Evolutionary conservation across 78 protist genomes (phyloP), one percentile per base, ranked within the genome.

Genomic region (Corallochytrium limacisporum): DNA sequence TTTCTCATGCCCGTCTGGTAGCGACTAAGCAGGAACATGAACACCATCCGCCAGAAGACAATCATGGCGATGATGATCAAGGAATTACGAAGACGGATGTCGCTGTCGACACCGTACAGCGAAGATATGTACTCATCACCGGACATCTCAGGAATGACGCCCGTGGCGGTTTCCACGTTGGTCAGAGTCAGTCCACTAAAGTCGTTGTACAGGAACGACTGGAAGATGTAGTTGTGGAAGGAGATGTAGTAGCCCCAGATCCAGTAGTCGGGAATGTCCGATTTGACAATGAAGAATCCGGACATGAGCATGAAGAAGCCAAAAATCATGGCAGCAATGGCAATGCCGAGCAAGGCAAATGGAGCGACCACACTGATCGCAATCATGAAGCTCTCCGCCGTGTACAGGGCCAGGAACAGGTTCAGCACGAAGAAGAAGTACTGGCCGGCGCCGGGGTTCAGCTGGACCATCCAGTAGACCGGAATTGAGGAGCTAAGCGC

Each of bases 201-300:
- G 18, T 28, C 44, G 42, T 57, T 57, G 44, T 57, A 33, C 26
- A 28, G 26, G 12, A 57, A 39, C 24, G 38, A 33, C 63, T 57
- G 44, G 63, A 37, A 28, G 40, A 39, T 33, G 15, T 57, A 57
- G 18, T 57, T 57, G 1, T 57, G 33, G 1, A 57, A 57, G 3
- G 38, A 22, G 31, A 57, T 15, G 63, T 57, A 57, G 42, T 57
- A 57, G 20, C 26, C 15, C 63, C 63, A 57, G 15, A 57, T 57
- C 12, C 26, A 10, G 15, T 33, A 57, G 12, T 7, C 32, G 42
- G 63, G 63, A 20, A 57, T 32, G 39, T 10, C 42, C 26, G 18
- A 33, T 20, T 33, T 33, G 44, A 39, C 16, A 24, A 53, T 12
- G 35, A 53, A 10, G 35, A 32, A 53, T 8, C 59, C 59, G 31